phyloP scores from a whole-genome alignment of 257 asterid genomes.

The Misopates orontium region DNA sequence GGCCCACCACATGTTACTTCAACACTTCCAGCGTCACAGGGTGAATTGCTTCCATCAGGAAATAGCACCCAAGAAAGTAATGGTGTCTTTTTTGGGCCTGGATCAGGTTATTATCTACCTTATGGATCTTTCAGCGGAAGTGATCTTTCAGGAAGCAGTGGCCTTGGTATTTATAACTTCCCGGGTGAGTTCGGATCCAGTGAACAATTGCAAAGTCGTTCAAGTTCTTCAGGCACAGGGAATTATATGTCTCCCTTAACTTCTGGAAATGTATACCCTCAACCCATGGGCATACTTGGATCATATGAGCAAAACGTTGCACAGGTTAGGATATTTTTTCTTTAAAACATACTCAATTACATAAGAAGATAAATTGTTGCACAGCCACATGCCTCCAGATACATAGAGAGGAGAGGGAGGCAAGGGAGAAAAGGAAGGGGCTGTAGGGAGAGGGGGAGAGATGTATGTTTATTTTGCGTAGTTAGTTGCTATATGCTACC shows the following conservation, averaged over 20 bases:
- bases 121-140: slow-evolving; percentile 87
- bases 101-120: slow-evolving; percentile 81
- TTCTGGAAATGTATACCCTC: slow-evolving; percentile 83
- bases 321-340: slow-evolving; percentile 54
- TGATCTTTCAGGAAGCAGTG: slow-evolving; percentile 71
- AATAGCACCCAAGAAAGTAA: slow-evolving; percentile 80
- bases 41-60: slow-evolving; percentile 68
- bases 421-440: no score
- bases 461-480: no score
- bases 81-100: slow-evolving; percentile 67
- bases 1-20: slow-evolving; percentile 87
- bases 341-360: no score
- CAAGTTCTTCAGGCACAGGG: slow-evolving; percentile 65
- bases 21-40: slow-evolving; percentile 66
- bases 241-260: slow-evolving; percentile 76
- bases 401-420: no score
- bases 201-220: slow-evolving; percentile 62
- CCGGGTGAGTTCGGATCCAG: slow-evolving; percentile 77
- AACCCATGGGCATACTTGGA: slow-evolving; percentile 86
- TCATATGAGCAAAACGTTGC: slow-evolving; percentile 82
- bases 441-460: no score
- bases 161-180: slow-evolving; percentile 75
- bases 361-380: no score
- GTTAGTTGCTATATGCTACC: no score
- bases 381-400: no score